Conservation (phyloP, 352 stramenopile genomes). For the Phytophthora litchii region DNA sequence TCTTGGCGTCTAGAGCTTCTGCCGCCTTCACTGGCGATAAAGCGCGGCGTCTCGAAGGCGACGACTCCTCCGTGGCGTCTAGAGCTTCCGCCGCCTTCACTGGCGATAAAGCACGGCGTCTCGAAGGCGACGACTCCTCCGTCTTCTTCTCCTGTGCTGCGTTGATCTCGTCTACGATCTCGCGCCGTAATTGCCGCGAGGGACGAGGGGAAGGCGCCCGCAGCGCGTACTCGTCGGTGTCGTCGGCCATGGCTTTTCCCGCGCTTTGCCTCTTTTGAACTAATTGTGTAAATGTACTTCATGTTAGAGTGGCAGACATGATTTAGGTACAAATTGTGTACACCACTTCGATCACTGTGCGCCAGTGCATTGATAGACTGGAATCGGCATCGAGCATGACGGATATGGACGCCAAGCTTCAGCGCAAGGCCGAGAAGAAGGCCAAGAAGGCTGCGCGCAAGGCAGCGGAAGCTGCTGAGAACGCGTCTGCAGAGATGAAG, state of each 20-base stretch:
- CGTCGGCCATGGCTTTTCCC: conserved; percentile 25
- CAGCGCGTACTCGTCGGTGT: conserved; percentile 38
- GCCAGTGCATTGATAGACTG: conserved; percentile 30
- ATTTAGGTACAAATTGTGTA: no score
- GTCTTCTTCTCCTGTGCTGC: conserved; percentile 8
- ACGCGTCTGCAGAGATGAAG: conserved; percentile 27
- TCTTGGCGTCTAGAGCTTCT: conserved; percentile 24
- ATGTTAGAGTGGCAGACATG: no score
- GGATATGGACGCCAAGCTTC: conserved; percentile 44
- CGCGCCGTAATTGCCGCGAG: conserved; percentile 63
- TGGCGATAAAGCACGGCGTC: conserved; percentile 51
- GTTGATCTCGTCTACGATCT: conserved; percentile 52
- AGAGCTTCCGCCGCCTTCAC: conserved; percentile 42
- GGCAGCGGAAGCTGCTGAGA: conserved; percentile 23
- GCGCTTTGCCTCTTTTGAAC: background rate
- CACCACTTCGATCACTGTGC: background rate
- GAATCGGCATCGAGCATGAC: conserved; percentile 30
- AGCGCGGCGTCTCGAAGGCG: conserved; percentile 26
- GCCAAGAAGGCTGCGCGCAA: conserved; percentile 50
- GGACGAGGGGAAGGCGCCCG: conserved; percentile 29
- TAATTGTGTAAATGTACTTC: no score
- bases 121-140: conserved; percentile 14
- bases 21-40: conserved; percentile 55
- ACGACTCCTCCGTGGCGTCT: background rate
- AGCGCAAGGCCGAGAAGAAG: conserved; percentile 56